Percentiles rank a stretch among this genome's conserved stretches.
phyloP scores from a whole-genome alignment of 352 stramenopile species.

The Halophytophthora batemanensis region DNA sequence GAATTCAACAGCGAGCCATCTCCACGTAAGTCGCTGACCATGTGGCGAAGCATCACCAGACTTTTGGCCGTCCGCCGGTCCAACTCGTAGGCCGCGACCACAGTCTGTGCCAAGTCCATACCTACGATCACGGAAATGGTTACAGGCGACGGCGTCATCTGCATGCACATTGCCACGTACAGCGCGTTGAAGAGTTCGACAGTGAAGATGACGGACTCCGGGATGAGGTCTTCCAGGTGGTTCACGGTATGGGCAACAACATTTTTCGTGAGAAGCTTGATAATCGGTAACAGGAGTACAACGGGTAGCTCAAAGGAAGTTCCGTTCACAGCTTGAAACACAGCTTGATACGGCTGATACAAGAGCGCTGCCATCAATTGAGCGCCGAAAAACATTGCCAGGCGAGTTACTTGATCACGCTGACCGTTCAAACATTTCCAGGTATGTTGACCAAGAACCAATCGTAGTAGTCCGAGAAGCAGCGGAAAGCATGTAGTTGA shows the following conservation, averaged over 20 bases:
- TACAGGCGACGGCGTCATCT: conserved; percentile 15
- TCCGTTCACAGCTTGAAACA: background rate
- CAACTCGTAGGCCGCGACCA: background rate
- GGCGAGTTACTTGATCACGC: conserved; percentile 2
- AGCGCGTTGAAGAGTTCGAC: conserved; percentile 41
- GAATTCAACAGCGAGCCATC: background rate
- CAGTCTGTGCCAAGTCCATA: conserved; percentile 11
- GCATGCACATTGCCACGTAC: conserved; percentile 31
- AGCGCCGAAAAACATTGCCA: conserved; percentile 3
- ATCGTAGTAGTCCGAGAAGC: background rate
- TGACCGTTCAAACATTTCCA: conserved; percentile 1
- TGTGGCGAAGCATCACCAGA: background rate
- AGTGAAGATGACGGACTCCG: conserved; percentile 24
- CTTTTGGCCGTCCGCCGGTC: background rate
- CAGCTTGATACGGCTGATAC: conserved; percentile 2
- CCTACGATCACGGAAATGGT: conserved; percentile 19
- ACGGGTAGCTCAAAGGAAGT: conserved; percentile 10
- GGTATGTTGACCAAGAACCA: background rate
- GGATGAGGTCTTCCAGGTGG: conserved; percentile 22
- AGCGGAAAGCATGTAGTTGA: background rate
- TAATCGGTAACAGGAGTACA: conserved; percentile 21
- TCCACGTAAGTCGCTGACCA: background rate
- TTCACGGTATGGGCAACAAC: conserved; percentile 12
- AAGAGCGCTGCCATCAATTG: conserved; percentile 2
- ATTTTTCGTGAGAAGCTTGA: conserved; percentile 35